Conservation (phyloP, 2,329 filamentous ascomycete genomes). For the Emericellopsis atlantica region DNA sequence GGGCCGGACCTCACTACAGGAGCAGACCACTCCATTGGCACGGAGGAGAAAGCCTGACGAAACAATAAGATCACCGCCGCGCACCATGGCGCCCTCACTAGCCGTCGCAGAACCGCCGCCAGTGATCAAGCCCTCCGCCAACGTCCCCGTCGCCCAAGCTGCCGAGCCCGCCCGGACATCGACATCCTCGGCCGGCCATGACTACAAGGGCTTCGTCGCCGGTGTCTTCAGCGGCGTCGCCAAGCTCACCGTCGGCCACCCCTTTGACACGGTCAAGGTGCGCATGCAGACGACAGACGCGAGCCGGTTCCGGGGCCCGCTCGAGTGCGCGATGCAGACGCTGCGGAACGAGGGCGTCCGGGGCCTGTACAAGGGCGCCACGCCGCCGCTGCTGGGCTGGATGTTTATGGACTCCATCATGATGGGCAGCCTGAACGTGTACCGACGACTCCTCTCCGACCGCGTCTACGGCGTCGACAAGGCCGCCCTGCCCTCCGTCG, state of each 20-base stretch:
- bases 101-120: not conserved
- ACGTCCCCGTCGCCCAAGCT: not conserved
- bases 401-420: slow-evolving; percentile 94
- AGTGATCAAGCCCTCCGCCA: not conserved
- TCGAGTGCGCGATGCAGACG: slow-evolving; percentile 78
- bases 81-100: not conserved
- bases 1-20: too few relatives aligned
- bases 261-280: slow-evolving; percentile 96
- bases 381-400: slow-evolving; percentile 87
- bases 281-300: slow-evolving; percentile 76
- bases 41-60: too few relatives aligned
- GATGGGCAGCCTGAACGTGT: slow-evolving; percentile 84
- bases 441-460: slow-evolving; percentile 72
- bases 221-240: slow-evolving; percentile 92
- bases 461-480: slow-evolving; percentile 53
- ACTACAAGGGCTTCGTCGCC: slow-evolving; percentile 93
- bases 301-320: slow-evolving; percentile 69
- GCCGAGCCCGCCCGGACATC: not conserved
- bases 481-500: slow-evolving; percentile 54
- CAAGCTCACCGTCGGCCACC: slow-evolving; percentile 65
- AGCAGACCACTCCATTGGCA: too few relatives aligned
- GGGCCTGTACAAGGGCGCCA: slow-evolving; percentile 89
- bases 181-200: slow-evolving; percentile 14
- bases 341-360: slow-evolving; percentile 71
- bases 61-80: too few relatives aligned